These are phyloP conservation scores for Penicillium taxi DNA, from an alignment of 495 filamentous ascomycete genomes.

Conservation along the genomic window DNA sequence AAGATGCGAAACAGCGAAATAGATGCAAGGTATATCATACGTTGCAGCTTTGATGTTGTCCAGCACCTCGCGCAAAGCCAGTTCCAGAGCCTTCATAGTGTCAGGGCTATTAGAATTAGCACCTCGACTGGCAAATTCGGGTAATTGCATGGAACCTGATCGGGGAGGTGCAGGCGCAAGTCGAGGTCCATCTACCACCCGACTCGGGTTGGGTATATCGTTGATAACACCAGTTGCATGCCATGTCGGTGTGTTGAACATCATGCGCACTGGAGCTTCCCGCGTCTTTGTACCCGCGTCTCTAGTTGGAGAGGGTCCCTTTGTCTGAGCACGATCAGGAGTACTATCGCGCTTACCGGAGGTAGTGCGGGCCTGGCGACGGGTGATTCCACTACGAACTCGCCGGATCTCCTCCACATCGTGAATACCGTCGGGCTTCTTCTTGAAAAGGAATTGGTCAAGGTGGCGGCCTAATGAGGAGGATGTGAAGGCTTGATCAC, in stretches of 20 bases:
- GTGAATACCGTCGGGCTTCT: slow-evolving; percentile 83
- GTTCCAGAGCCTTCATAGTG: slow-evolving; percentile 68
- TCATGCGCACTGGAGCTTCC: slow-evolving; percentile 41
- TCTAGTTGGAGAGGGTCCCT: slow-evolving; percentile 14
- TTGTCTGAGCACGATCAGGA: slow-evolving; percentile 29
- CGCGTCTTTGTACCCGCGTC: slow-evolving; percentile 24
- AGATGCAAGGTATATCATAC: slow-evolving; percentile 39
- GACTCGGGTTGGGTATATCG: slow-evolving; percentile 49
- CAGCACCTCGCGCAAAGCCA: slow-evolving; percentile 74
- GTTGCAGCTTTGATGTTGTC: slow-evolving; percentile 73
- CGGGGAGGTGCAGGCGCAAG: slow-evolving; percentile 33
- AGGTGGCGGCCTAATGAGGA: slow-evolving; percentile 89
- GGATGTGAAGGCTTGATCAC: slow-evolving; percentile 76
- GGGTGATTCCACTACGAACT: slow-evolving; percentile 72
- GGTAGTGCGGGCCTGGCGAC: slow-evolving; percentile 63
- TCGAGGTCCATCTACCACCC: slow-evolving; percentile 29
- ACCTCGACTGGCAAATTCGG: slow-evolving; percentile 49
- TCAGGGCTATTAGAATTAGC: slow-evolving; percentile 58
- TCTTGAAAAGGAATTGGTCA: slow-evolving; percentile 81
- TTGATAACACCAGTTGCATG: slow-evolving; percentile 77
- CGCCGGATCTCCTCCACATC: slow-evolving; percentile 79
- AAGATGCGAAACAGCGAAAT: background rate
- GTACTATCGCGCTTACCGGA: slow-evolving; percentile 45
- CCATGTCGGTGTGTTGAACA: slow-evolving; percentile 62
- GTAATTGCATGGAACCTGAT: slow-evolving; percentile 44